phyloP scores from a whole-genome alignment of 176 grass and related monocot species.

The Carex kokanica region DNA sequence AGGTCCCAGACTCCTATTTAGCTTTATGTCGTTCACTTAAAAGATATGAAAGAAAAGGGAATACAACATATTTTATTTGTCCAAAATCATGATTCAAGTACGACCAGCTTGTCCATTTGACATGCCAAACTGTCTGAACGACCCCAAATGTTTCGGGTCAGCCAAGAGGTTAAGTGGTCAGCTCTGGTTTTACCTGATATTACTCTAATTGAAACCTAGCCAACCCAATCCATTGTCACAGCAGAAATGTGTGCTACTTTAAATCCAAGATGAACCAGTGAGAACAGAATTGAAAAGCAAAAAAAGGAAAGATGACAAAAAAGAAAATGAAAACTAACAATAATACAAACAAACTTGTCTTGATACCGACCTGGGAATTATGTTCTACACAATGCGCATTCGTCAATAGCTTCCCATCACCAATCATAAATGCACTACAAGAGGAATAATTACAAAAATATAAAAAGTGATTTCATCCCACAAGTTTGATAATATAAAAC shows the following conservation, averaged over 20 bases:
- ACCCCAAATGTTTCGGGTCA: neutral
- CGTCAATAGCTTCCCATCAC: slow-evolving; percentile 87
- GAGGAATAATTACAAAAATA: slow-evolving; percentile 24
- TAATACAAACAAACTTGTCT: neutral
- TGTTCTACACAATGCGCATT: slow-evolving; percentile 97
- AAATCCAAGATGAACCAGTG: neutral
- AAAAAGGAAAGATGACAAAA: neutral
- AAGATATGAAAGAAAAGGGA: neutral
- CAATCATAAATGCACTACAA: slow-evolving; percentile 96
- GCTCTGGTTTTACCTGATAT: neutral
- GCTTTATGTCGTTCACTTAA: neutral
- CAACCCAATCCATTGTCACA: slow-evolving; percentile 4
- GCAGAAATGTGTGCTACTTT: neutral
- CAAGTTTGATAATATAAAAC: slow-evolving; percentile 23
- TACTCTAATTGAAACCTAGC: neutral
- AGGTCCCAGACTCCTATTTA: neutral
- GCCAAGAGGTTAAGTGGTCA: neutral
- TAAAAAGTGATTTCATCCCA: neutral
- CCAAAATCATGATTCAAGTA: neutral
- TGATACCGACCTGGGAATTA: slow-evolving; percentile 65
- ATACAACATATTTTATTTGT: neutral
- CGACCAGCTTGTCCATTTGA: neutral
- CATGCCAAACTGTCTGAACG: neutral
- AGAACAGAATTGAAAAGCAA: neutral
- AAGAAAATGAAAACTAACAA: neutral